These are phyloP conservation scores for Blepharisma stoltei DNA, from an alignment of 73 alveolate genomes.

Conservation along the genomic window DNA sequence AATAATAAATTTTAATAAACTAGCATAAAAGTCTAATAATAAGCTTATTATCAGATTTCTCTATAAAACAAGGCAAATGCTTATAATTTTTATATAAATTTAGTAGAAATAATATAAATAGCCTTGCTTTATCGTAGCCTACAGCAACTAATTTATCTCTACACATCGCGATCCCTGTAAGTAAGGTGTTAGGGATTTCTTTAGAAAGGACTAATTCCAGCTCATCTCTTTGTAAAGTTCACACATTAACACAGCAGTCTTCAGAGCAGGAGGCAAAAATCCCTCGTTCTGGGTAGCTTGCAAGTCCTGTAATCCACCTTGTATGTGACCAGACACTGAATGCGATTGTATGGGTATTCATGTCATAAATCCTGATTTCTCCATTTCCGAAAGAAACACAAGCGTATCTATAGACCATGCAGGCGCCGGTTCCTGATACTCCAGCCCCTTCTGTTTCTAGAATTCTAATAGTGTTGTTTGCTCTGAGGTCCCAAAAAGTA, in stretches of 20 bases:
- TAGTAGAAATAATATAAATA: too few species aligned
- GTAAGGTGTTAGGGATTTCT: slow-evolving; percentile 12
- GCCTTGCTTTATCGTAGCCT: not conserved
- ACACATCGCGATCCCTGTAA: slow-evolving; percentile 17
- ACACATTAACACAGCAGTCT: slow-evolving; percentile 20
- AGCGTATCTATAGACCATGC: not conserved
- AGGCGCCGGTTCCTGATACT: not conserved
- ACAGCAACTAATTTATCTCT: not conserved
- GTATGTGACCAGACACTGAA: slow-evolving; percentile 27
- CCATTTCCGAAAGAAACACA: slow-evolving; percentile 31
- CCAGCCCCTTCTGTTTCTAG: not conserved
- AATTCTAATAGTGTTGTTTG: not conserved
- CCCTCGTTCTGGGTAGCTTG: not conserved
- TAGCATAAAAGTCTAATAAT: too few species aligned
- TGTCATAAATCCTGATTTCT: slow-evolving; percentile 25
- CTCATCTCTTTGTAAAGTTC: not conserved
- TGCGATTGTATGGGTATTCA: not conserved
- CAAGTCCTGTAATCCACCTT: slow-evolving; percentile 30
- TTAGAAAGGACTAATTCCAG: slow-evolving; percentile 22
- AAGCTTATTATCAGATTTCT: too few species aligned
- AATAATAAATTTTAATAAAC: too few species aligned
- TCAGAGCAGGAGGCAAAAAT: slow-evolving; percentile 8
- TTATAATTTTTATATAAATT: too few species aligned
- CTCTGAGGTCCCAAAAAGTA: not conserved
- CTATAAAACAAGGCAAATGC: too few species aligned